Evolutionary conservation across 1,139 yeast species (phyloP), one percentile per base, ranked within the genome.

Genomic region (Suhomyces wounanorum): DNA sequence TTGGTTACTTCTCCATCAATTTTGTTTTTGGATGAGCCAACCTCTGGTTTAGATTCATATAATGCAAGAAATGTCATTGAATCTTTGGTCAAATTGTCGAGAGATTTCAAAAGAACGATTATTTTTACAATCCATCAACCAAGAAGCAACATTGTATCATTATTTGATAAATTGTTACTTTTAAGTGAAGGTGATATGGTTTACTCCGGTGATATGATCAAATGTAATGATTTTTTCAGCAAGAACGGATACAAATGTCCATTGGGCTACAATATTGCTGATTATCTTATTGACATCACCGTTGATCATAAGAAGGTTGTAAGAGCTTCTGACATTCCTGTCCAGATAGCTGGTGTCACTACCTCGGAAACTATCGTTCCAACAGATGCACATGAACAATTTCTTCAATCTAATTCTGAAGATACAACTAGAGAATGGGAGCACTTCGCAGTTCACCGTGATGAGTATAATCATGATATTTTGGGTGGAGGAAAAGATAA

Each of bases 111-210:
- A 54, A 82, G 98, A 64, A 92, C 99, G 0, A 85, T 94, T 44
- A 83, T 94, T 1, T 87, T 94, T 64, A 90, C 99, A 0, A 94
- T 94, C 57, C 99, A 94, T 70, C 99, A 94, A 65, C 99, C 99
- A n/a, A 81, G 99, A 64, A 89, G 97, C 54, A 94, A 94, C 61
- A 92, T 94, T 64, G 97, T 94, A 28, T 84, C 97, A 0, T 72
- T 90, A 50, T 94, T 94, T 69, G 97, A 92, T 65, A 86, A 87
- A 58, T 77, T 94, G 49, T 68, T 94, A 1, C 72, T 94, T 46
- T 76, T 94, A 49, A 89, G 97, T 39, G 87, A 87, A 56, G 99
- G 99, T 53, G 85, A 85, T 59, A 73, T 90, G 65, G 86, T 92
- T 1, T 94, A 88, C 64, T 89, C 97, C 0, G 99, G 99, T 14